phyloP scores from a whole-genome alignment of 345 rosid genomes.

The Dipteronia dyeriana region DNA sequence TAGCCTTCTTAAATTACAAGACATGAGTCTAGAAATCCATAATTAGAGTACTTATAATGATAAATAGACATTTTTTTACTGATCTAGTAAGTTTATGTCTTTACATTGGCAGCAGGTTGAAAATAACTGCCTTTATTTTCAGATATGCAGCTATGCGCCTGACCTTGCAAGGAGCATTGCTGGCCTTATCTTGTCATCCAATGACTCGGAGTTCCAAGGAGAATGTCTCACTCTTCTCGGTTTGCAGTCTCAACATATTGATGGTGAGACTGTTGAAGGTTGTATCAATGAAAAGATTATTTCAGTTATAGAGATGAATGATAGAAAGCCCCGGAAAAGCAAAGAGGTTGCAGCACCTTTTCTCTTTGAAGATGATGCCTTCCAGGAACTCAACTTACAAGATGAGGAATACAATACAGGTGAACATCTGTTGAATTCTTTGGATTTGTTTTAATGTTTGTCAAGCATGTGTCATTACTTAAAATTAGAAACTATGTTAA shows the following conservation, averaged over 20 bases:
- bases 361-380: conserved; percentile 53
- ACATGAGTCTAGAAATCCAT: background rate
- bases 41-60: background rate
- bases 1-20: background rate
- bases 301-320: conserved; percentile 63
- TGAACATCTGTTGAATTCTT: conserved; percentile 34
- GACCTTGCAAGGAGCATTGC: conserved; percentile 84
- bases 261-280: conserved; percentile 46
- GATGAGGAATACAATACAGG: conserved; percentile 49
- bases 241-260: conserved; percentile 40
- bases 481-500: background rate
- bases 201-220: conserved; percentile 63
- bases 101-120: background rate
- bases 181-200: conserved; percentile 71
- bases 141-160: conserved; percentile 84
- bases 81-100: background rate
- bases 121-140: conserved; percentile 16
- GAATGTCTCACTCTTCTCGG: conserved; percentile 85
- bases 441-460: conserved; percentile 19
- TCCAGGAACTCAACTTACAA: conserved; percentile 38
- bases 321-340: conserved; percentile 58
- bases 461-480: no score
- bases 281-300: conserved; percentile 66
- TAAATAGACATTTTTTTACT: conserved; percentile 1
- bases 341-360: conserved; percentile 47